These are phyloP conservation scores for Amanita rubescens DNA, from an alignment of 768 basidiomycete genomes.

Conservation along the genomic window DNA sequence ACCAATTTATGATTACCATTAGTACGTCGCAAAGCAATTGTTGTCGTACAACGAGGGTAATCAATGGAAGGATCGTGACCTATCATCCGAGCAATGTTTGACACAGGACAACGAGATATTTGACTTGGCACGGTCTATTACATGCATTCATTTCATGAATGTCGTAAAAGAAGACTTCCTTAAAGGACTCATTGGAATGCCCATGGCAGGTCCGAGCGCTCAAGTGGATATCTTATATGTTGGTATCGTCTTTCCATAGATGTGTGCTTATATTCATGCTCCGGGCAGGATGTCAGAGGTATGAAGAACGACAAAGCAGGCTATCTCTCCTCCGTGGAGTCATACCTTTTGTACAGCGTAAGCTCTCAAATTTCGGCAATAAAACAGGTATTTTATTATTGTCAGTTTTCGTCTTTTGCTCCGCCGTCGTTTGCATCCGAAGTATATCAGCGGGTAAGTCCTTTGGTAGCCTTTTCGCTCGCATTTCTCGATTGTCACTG, in stretches of 20 bases:
- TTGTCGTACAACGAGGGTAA: slow-evolving; percentile 13
- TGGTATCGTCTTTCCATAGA: neutral
- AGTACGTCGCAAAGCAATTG: slow-evolving; percentile 17
- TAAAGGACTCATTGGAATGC: slow-evolving; percentile 18
- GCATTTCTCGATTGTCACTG: too few relatives aligned
- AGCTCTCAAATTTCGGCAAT: neutral
- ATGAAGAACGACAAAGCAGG: slow-evolving; percentile 9
- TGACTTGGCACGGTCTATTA: slow-evolving; percentile 15
- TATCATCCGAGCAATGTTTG: neutral
- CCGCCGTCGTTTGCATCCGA: neutral
- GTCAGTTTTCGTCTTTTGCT: neutral
- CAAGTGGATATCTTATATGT: slow-evolving; percentile 14
- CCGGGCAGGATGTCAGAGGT: slow-evolving; percentile 5
- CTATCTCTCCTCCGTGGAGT: slow-evolving; percentile 12
- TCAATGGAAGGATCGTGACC: slow-evolving; percentile 14
- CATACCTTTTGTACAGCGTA: slow-evolving; percentile 13
- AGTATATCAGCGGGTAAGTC: neutral
- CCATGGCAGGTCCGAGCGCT: slow-evolving; percentile 11
- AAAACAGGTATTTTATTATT: neutral
- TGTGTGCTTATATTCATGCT: neutral
- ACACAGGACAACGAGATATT: slow-evolving; percentile 22
- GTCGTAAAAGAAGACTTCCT: slow-evolving; percentile 19
- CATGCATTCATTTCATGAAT: slow-evolving; percentile 10
- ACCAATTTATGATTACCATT: neutral
- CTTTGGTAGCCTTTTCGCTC: neutral